A percentile compares a stretch with the other conserved stretches of the same genome.
phyloP scores from a whole-genome alignment of 371 early-diverging fungal genomes.

The Choanephora cucurbitarum region DNA sequence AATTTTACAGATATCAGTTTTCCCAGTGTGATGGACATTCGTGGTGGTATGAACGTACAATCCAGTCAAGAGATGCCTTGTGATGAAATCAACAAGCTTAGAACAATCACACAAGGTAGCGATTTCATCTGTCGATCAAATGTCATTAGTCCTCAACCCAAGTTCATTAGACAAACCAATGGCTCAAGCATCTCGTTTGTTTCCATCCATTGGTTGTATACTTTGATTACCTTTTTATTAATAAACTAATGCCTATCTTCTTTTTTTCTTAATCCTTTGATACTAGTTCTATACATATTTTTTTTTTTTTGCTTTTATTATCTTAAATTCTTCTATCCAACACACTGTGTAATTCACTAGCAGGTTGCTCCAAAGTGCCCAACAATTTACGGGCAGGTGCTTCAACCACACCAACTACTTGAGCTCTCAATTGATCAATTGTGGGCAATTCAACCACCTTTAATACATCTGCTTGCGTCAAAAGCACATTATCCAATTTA shows the following conservation, averaged over 20 bases:
- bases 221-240: conserved; percentile 5
- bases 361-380: conserved; percentile 49
- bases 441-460: conserved; percentile 62
- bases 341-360: conserved; percentile 49
- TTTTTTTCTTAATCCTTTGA: conserved; percentile 4
- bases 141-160: conserved; percentile 38
- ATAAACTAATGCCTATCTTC: conserved; percentile 8
- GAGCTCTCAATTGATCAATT: conserved; percentile 53
- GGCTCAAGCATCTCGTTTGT: not conserved
- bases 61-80: conserved; percentile 38
- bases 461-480: conserved; percentile 56
- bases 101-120: conserved; percentile 45
- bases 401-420: conserved; percentile 60
- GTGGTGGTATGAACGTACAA: conserved; percentile 47
- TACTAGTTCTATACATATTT: no score
- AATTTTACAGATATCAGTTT: conserved; percentile 44
- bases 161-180: conserved; percentile 9
- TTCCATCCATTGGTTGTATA: not conserved
- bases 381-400: conserved; percentile 60
- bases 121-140: conserved; percentile 40
- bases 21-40: conserved; percentile 42
- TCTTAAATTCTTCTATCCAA: conserved; percentile 48
- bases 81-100: conserved; percentile 35
- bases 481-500: conserved; percentile 56
- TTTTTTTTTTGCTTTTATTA: no score